Evolutionary conservation across 164 flowering plant genomes (phyloP).

Genomic region (Nelumbo lutea): DNA sequence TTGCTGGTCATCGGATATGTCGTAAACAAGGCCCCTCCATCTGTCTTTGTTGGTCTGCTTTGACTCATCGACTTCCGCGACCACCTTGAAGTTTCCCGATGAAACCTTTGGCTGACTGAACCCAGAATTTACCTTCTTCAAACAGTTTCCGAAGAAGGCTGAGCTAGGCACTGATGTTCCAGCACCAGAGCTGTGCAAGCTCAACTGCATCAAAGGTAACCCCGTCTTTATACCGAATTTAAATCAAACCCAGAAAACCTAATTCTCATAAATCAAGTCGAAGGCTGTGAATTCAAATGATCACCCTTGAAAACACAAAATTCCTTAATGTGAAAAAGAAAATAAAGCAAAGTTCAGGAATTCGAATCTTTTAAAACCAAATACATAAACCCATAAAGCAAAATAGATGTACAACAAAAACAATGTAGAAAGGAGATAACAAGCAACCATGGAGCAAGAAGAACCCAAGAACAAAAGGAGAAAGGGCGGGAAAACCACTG

Average conservation of each 20-base stretch:
- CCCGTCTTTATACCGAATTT: conserved; percentile 7
- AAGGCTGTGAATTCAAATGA: not conserved
- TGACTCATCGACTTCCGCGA: conserved; percentile 29
- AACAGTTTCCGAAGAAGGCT: conserved; percentile 44
- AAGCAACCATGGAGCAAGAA: not conserved
- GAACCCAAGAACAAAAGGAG: not conserved
- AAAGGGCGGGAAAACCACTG: conserved; percentile 8
- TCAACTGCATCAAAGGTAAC: conserved; percentile 36
- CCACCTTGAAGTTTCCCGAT: conserved; percentile 25
- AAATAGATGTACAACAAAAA: not conserved
- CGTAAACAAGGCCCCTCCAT: conserved; percentile 50
- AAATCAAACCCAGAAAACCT: not conserved
- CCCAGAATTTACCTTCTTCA: conserved; percentile 42
- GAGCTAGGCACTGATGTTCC: conserved; percentile 40
- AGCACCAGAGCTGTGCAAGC: conserved; percentile 27
- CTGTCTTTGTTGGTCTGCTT: conserved; percentile 43
- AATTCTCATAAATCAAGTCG: not conserved
- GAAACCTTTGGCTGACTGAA: conserved; percentile 12
- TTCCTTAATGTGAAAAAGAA: no score
- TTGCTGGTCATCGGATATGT: conserved; percentile 56
- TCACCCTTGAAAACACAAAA: not conserved
- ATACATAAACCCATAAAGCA: not conserved
- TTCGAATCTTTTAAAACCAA: not conserved
- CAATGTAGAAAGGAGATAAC: not conserved
- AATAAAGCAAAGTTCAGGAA: not conserved